Evolutionary conservation across 139 green algal species (phyloP).

Genomic region (Tetradesmus obliquus): DNA sequence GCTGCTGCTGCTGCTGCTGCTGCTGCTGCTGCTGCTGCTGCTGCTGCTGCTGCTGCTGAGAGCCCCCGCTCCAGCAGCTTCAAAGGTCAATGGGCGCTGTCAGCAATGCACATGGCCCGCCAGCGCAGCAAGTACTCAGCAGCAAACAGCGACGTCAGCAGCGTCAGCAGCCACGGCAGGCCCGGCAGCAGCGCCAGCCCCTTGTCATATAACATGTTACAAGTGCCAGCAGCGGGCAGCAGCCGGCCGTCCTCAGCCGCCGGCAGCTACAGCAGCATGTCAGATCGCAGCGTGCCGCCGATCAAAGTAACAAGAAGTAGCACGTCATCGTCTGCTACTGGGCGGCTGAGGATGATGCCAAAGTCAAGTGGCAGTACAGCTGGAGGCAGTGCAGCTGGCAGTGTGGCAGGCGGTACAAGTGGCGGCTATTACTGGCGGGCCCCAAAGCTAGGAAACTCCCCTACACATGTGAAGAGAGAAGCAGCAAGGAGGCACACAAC

Average conservation of each 20-base stretch:
- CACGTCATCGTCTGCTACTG: background rate
- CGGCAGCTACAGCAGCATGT: background rate
- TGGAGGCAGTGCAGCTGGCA: background rate
- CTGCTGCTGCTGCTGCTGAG: background rate
- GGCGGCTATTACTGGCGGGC: background rate
- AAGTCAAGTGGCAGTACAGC: background rate
- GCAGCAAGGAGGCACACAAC: background rate
- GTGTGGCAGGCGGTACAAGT: background rate
- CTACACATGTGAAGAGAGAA: background rate
- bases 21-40: background rate
- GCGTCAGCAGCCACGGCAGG: background rate
- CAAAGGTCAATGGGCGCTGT: background rate
- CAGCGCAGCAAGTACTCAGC: background rate
- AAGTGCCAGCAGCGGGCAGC: background rate
- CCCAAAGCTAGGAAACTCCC: background rate
- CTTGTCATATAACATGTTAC: background rate
- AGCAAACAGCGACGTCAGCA: background rate
- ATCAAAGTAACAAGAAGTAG: background rate
- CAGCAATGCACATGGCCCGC: background rate
- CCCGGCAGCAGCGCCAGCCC: background rate
- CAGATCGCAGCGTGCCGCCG: slow-evolving; percentile 10
- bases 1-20: background rate
- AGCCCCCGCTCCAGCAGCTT: background rate
- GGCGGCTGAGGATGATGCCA: background rate
- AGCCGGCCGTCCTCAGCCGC: background rate